Percentiles rank a stretch among this genome's conserved stretches.
Evolutionary conservation across 805 yeast species (phyloP).

Genomic region (Debaryomyces maramus): DNA sequence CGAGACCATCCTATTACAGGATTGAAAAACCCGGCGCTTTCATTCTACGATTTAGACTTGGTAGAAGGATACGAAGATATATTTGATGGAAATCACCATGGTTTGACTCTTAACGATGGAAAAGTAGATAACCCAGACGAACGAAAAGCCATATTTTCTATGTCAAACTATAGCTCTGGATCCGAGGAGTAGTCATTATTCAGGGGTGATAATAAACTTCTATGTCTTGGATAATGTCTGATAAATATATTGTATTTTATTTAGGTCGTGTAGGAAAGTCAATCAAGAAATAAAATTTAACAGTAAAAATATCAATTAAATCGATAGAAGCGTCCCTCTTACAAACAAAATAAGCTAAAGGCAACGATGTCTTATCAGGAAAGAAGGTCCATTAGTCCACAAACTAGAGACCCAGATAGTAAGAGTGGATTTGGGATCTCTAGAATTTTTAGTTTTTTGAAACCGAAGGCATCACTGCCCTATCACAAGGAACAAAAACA

Average conservation of each 20-base stretch:
- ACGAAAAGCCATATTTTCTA: conserved; percentile 13
- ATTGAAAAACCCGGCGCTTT: conserved; percentile 41
- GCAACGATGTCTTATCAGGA: not conserved
- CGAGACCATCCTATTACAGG: conserved; percentile 41
- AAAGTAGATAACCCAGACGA: conserved; percentile 2
- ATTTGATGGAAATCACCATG: conserved; percentile 32
- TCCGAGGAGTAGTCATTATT: conserved; percentile 4
- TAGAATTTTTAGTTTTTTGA: conserved; percentile 12
- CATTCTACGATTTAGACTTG: conserved; percentile 34
- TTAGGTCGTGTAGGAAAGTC: not conserved
- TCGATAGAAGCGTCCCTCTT: too few species aligned
- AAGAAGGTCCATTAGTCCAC: conserved; percentile 21
- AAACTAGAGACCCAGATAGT: conserved; percentile 7
- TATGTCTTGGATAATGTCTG: not conserved
- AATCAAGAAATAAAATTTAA: not conserved
- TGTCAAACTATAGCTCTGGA: conserved; percentile 9
- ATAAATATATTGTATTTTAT: not conserved
- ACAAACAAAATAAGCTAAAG: not conserved
- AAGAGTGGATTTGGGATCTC: conserved; percentile 8
- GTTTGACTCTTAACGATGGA: conserved; percentile 29
- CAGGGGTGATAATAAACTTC: not conserved
- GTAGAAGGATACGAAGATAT: conserved; percentile 24
- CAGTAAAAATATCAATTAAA: not conserved
- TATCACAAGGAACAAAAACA: conserved; percentile 4
- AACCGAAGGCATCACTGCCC: conserved; percentile 4